Conservation (phyloP, 192 early-diverging fungal genomes). For the Martensiomyces pterosporus region DNA sequence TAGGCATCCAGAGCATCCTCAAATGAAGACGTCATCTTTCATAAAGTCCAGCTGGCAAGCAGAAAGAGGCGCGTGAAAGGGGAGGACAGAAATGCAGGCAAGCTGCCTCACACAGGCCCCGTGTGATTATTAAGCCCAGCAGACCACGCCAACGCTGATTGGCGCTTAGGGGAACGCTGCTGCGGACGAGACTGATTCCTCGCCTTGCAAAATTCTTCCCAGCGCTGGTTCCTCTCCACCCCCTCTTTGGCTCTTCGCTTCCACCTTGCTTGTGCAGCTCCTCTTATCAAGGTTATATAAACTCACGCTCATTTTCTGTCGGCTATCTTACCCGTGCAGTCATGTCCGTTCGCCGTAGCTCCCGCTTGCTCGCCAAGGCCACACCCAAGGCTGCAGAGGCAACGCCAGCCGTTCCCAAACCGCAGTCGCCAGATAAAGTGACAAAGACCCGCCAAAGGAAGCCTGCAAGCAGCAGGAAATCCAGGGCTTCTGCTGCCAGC, state of each 20-base stretch:
- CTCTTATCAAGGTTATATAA: background rate
- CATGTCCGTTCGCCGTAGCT: constrained; percentile 28
- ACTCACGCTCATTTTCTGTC: background rate
- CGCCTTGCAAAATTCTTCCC: no score
- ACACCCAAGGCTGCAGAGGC: background rate
- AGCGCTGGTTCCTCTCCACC: no score
- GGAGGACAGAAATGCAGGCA: background rate
- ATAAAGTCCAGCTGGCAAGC: background rate
- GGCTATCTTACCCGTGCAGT: no score
- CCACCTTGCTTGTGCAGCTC: constrained; percentile 1
- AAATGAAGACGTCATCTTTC: constrained; percentile 15
- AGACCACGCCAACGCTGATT: no score
- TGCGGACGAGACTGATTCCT: no score
- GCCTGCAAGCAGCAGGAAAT: background rate
- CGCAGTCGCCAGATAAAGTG: background rate
- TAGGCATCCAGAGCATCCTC: constrained; percentile 29
- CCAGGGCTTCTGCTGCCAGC: background rate
- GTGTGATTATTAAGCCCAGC: no score
- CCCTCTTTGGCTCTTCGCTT: background rate
- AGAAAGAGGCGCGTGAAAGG: background rate
- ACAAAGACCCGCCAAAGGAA: constrained; percentile 6
- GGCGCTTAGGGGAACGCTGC: no score
- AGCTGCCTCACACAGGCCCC: no score
- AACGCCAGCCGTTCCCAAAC: background rate
- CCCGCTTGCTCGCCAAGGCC: constrained; percentile 24